Evolutionary conservation across 768 basidiomycete species (phyloP), one percentile per base, ranked within the genome.

Genomic region (Boletus tylopilopsis): DNA sequence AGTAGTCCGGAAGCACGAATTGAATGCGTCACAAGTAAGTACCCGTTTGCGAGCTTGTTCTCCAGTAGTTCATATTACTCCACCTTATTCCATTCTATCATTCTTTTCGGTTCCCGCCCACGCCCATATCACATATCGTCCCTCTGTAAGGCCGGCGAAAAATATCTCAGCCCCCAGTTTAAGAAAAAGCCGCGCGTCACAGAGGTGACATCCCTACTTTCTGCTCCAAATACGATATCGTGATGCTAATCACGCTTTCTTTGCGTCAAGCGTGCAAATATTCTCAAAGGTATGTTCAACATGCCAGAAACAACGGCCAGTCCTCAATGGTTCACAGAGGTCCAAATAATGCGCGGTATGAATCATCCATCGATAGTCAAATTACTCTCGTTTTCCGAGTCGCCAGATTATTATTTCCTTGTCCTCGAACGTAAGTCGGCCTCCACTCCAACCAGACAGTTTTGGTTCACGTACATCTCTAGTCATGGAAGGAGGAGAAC

Each of bases 401-500:
- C 92, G 11, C 74, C 76, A 21, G 94, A 98, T 58, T 81, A 95
- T 64, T 99, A 97, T 67, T 99, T 94, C 67, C 78, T 99, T 15
- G 81, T 98, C 16, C 76, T 99, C 50, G 96, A 99, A 70, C 75
- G 90, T 87, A 68, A 61, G 87, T 77, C 29, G 18, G 25, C n/a
- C 38, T 55, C 29, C n/a, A n/a, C n/a, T 45, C 42, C 1, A 24
- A 18, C 35, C 23, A 9, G 6, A 27, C n/a, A 42, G 38, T 45
- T 39, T 45, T 40, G 44, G 45, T 54, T 62, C 22, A 61, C 40
- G 15, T 27, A 36, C 21, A 12, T 45, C 32, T 45, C 40, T 53
- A 95, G 91, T 98, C 39, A 90, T 97, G 93, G 90, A 88, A 65
- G 96, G 96, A 50, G 96, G 96, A 53, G 96, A 99, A 68, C 76